Evolutionary conservation across 331 rosid genomes (phyloP), one percentile per base, ranked within the genome.

Genomic region (Prunus yedoensis): DNA sequence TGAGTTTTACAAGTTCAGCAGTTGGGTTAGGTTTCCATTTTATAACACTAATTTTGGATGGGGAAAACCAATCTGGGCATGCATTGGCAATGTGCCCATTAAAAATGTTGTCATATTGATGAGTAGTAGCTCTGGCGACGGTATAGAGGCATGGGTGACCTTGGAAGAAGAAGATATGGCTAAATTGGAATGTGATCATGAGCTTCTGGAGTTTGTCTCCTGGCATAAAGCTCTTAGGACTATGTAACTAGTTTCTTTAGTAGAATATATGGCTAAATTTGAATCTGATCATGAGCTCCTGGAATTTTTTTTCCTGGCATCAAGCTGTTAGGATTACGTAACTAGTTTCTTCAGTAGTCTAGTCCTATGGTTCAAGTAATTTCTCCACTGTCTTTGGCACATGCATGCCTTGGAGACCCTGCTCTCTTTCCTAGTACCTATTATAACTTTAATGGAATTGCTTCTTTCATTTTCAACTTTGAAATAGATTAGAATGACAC

Each of bases 11-110:
- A 49, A 43, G 78, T 81, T 70, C 68, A 76, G 78, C 74, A 56
- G 70, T 45, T 65, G 70, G 51, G 9, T 58, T 16, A 27, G 78
- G 53, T 71, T 75, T 20, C 62, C 66, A 3, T 25, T 66, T 1
- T 76, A 58, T 6, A 72, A 66, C 23, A 49, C 68, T 28, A 78
- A 71, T 57, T 69, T 80, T 52, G 83, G 77, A 13, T 80, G 76
- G 61, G 77, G 79, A 11, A 79, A 63, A 12, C 81, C 84, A 17
- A 28, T 58, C 16, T 76, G 75, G 84, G 52, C 68, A 14, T 65
- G 78, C 53, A 10, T 70, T 23, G 27, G 65, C 1, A 66, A 0
- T 10, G 50, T 38, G 56, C 70, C 78, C 10, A 32, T 66, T 8
- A 58, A 71, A 32, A 68, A 66, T 25, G 57, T 61, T 35, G 32